Evolutionary conservation across 1,284 basidiomycete genomes (phyloP).

Genomic region (Apiotrichum akiyoshidainum): DNA sequence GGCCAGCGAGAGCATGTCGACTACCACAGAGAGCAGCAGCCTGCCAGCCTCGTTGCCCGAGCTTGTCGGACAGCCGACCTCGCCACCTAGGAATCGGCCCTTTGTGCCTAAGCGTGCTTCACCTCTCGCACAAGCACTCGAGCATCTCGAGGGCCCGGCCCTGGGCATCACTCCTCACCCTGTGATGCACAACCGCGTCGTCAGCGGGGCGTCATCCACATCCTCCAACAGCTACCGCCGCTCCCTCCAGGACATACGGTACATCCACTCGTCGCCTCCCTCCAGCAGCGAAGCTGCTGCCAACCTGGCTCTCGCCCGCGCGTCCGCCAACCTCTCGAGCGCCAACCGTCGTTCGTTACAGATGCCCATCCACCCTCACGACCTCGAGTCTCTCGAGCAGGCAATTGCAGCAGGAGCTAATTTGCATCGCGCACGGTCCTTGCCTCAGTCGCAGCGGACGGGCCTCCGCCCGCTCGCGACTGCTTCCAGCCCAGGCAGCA

Average conservation of each 20-base stretch:
- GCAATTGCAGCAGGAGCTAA: conserved; percentile 8
- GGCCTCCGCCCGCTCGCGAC: conserved; percentile 5
- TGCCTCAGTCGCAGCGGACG: conserved; percentile 11
- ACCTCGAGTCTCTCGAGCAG: conserved; percentile 1
- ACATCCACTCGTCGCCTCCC: conserved; percentile 14
- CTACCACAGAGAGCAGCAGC: conserved; percentile 13
- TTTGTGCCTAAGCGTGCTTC: conserved; percentile 18
- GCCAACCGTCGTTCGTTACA: conserved; percentile 21
- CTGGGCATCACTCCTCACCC: conserved; percentile 6
- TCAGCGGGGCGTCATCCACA: background rate
- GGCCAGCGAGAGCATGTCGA: conserved; percentile 6
- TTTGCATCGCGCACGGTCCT: conserved; percentile 14
- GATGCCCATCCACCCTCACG: conserved; percentile 1
- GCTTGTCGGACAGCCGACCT: background rate
- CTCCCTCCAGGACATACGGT: conserved; percentile 21
- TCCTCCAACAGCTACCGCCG: conserved; percentile 9
- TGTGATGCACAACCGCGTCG: conserved; percentile 2
- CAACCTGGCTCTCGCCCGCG: conserved; percentile 16
- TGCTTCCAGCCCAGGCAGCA: conserved; percentile 5
- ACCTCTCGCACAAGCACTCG: conserved; percentile 16
- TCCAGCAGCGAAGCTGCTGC: conserved; percentile 17
- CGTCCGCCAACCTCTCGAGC: conserved; percentile 15
- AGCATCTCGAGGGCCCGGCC: conserved; percentile 10
- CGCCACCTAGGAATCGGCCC: background rate
- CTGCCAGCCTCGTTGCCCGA: conserved; percentile 13